Conservation (phyloP, 352 stramenopile genomes). For the Discostella stelligera region DNA sequence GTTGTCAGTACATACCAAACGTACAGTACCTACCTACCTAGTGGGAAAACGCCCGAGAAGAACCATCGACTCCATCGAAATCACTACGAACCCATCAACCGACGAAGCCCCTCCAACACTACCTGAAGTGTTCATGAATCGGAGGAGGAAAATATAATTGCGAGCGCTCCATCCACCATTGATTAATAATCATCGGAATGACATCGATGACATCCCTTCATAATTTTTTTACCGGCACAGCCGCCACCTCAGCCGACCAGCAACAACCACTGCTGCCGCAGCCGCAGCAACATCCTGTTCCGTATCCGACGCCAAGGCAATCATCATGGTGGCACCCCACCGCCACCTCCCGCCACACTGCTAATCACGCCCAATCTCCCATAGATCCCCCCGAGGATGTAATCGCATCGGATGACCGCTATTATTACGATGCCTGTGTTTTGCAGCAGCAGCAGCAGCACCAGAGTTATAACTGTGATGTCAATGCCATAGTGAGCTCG, state of each 20-base stretch:
- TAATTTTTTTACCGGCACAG: too few relatives aligned
- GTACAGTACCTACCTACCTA: too few relatives aligned
- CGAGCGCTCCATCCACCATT: background rate
- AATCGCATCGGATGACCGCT: background rate
- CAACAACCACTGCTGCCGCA: background rate
- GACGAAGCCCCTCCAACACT: too few relatives aligned
- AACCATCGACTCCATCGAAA: too few relatives aligned
- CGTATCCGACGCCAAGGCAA: too few relatives aligned
- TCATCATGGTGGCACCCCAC: too few relatives aligned
- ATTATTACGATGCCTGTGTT: background rate
- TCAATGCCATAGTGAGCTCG: slow-evolving; percentile 17
- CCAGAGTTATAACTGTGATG: background rate
- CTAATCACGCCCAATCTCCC: background rate
- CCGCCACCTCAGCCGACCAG: background rate
- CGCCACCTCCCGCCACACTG: too few relatives aligned
- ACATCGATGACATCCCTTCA: slow-evolving; percentile 1
- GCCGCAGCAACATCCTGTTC: background rate
- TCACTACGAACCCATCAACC: too few relatives aligned
- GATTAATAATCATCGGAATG: background rate
- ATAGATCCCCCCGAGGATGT: slow-evolving; percentile 4
- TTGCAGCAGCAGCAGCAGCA: background rate
- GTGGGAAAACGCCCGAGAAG: too few relatives aligned
- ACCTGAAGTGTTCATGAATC: too few relatives aligned
- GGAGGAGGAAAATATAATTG: too few relatives aligned
- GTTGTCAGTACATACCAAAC: too few relatives aligned